Percentiles rank a stretch among this genome's conserved stretches.
phyloP scores from a whole-genome alignment of 78 protist species.

The Dictyostelium intermedium region DNA sequence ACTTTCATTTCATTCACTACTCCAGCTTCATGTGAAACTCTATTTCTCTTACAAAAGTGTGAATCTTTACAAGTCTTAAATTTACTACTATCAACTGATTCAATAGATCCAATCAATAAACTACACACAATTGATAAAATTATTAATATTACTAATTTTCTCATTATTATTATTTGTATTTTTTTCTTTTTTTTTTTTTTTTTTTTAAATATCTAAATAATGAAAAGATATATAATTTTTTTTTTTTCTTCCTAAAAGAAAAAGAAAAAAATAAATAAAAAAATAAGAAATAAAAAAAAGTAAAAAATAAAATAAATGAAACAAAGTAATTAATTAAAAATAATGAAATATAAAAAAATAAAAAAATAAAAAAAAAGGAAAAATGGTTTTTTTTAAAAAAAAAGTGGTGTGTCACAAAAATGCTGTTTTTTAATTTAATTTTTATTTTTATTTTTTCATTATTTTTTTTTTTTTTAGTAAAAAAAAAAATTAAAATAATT shows the following conservation, averaged over 20 bases:
- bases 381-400: neutral
- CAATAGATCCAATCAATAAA: neutral
- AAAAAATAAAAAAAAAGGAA: neutral
- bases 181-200: neutral
- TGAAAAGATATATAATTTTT: neutral
- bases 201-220: neutral
- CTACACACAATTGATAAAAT: neutral
- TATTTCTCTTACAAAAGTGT: slow-evolving; percentile 66
- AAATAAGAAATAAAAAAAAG: neutral
- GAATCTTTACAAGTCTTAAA: slow-evolving; percentile 72
- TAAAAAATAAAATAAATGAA: no score
- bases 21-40: neutral
- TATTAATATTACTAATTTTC: neutral
- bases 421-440: no score
- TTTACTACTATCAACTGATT: slow-evolving; percentile 76
- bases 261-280: neutral
- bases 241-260: neutral
- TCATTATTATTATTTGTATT: neutral
- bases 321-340: neutral
- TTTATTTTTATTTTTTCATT: neutral
- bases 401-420: neutral
- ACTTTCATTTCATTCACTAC: neutral
- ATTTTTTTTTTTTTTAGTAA: neutral
- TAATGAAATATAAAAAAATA: neutral
- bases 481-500: neutral